A percentile compares a stretch with the other conserved stretches of the same genome.
phyloP scores from a whole-genome alignment of 2,329 filamentous ascomycete species.

The Coniochaeta prunicola region DNA sequence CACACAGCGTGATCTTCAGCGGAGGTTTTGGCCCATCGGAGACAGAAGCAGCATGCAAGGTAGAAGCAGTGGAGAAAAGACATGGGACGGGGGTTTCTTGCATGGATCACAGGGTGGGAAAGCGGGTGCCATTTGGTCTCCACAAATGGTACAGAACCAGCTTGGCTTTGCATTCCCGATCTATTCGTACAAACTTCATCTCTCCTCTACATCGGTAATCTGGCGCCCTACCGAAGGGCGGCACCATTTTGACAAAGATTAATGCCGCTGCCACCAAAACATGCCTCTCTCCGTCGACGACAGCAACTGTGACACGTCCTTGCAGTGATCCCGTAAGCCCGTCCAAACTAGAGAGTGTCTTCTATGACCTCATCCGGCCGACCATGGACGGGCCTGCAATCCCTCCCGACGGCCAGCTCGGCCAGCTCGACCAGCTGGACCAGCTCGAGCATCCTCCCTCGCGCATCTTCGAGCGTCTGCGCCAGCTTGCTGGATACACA shows the following conservation, averaged over 20 bases:
- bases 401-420: constrained; percentile 46
- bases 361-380: constrained; percentile 19
- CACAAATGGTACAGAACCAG: neutral
- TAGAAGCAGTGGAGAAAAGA: neutral
- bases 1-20: neutral
- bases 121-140: neutral
- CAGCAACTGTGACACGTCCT: constrained; percentile 7
- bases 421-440: constrained; percentile 21
- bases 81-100: neutral
- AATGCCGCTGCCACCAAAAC: neutral
- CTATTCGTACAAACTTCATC: constrained; percentile 1
- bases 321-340: constrained; percentile 14
- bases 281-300: constrained; percentile 2
- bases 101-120: neutral
- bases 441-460: constrained; percentile 39
- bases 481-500: constrained; percentile 65
- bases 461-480: constrained; percentile 65
- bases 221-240: neutral
- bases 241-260: neutral
- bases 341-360: constrained; percentile 2
- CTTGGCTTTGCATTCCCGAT: neutral
- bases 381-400: constrained; percentile 45
- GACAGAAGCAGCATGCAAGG: too few relatives aligned
- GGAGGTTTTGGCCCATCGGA: neutral
- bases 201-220: neutral